phyloP scores from a whole-genome alignment of 495 filamentous ascomycete genomes.

The Copromyces sp. region DNA sequence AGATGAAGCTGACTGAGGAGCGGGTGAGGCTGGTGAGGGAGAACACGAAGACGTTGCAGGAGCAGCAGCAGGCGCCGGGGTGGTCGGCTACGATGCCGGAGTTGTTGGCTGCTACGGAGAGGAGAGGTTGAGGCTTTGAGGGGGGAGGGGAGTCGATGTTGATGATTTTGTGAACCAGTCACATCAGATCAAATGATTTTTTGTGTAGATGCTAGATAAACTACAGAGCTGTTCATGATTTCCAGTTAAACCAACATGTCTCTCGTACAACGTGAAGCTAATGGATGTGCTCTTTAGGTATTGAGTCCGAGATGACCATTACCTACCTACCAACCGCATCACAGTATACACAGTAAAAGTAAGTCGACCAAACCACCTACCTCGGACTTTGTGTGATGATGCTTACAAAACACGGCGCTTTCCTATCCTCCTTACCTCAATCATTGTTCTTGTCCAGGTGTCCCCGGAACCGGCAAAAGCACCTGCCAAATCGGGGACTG shows the following conservation, averaged over 20 bases:
- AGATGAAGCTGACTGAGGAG: conserved; percentile 37
- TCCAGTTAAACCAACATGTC: background rate
- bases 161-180: background rate
- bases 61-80: conserved; percentile 7
- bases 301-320: background rate
- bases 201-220: background rate
- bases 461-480: background rate
- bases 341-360: too few species aligned
- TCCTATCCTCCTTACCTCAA: background rate
- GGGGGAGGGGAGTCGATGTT: background rate
- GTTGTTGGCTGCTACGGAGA: conserved; percentile 1
- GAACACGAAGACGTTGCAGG: background rate
- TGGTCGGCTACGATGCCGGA: conserved; percentile 9
- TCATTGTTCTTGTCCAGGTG: background rate
- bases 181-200: background rate
- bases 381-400: background rate
- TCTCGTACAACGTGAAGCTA: background rate
- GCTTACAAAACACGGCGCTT: background rate
- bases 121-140: background rate
- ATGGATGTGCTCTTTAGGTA: background rate
- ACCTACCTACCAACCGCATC: background rate
- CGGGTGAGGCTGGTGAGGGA: conserved; percentile 20
- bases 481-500: background rate
- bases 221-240: background rate
- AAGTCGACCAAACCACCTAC: background rate